These are phyloP conservation scores for Pseudocercospora vitis DNA, from an alignment of 2,329 filamentous ascomycete species.

Conservation along the genomic window DNA sequence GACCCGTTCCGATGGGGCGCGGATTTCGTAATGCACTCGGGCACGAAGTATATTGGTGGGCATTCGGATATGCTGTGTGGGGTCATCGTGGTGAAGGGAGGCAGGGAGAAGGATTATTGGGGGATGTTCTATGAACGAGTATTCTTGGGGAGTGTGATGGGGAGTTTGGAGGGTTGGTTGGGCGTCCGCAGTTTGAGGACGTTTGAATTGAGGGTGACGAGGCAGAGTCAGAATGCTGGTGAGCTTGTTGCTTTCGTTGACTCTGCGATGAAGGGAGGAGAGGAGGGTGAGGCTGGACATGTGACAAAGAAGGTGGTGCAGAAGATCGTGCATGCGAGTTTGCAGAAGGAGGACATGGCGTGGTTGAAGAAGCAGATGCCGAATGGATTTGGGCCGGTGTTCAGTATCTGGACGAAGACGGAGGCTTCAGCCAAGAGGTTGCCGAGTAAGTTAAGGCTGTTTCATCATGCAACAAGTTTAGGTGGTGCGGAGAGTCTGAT, in stretches of 20 bases:
- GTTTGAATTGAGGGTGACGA: slow-evolving; percentile 74
- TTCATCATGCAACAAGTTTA: slow-evolving; percentile 92
- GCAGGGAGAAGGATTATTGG: slow-evolving; percentile 55
- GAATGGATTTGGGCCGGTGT: slow-evolving; percentile 84
- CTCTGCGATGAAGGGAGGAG: slow-evolving; percentile 42
- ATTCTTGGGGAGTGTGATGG: slow-evolving; percentile 81
- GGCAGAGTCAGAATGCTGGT: slow-evolving; percentile 71
- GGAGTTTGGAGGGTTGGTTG: slow-evolving; percentile 87
- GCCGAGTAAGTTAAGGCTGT: slow-evolving; percentile 75
- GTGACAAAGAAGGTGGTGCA: slow-evolving; percentile 57
- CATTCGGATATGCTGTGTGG: slow-evolving; percentile 93
- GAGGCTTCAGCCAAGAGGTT: slow-evolving; percentile 63
- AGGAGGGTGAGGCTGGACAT: slow-evolving; percentile 42
- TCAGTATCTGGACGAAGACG: slow-evolving; percentile 67
- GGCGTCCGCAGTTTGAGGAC: slow-evolving; percentile 84
- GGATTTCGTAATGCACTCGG: slow-evolving; percentile 87
- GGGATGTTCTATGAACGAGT: slow-evolving; percentile 67
- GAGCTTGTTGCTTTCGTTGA: slow-evolving; percentile 72
- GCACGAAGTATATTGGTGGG: slow-evolving; percentile 94
- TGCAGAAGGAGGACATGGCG: slow-evolving; percentile 65
- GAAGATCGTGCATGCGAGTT: slow-evolving; percentile 71
- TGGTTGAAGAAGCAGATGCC: slow-evolving; percentile 92
- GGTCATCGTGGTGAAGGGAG: slow-evolving; percentile 63
- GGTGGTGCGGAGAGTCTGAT: slow-evolving; percentile 94
- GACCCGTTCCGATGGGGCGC: slow-evolving; percentile 81